A percentile compares a stretch with the other conserved stretches of the same genome.
Evolutionary conservation across 805 yeast species (phyloP).

Genomic region (Cyberlindnera sargentensis): DNA sequence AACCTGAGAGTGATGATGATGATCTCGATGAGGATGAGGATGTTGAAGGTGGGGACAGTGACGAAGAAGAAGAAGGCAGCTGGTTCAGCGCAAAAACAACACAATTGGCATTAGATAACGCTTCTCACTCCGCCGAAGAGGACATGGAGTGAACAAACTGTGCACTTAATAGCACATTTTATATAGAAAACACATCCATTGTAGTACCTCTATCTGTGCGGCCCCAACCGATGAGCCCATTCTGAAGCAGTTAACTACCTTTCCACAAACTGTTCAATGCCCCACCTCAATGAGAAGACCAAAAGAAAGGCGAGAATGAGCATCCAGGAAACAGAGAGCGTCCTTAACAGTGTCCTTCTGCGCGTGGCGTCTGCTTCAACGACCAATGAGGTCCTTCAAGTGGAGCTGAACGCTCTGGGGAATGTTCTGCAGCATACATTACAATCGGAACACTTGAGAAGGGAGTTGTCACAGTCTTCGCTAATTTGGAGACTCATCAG

Average conservation of each 20-base stretch:
- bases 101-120: conserved; percentile 2
- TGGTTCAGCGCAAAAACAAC: conserved; percentile 20
- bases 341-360: conserved; percentile 2
- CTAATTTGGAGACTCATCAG: conserved; percentile 24
- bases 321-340: background rate
- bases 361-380: background rate
- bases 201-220: too few species aligned
- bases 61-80: conserved; percentile 19
- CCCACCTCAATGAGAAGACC: too few species aligned
- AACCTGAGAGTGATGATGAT: conserved; percentile 8
- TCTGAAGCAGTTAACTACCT: too few species aligned
- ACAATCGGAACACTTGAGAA: conserved; percentile 22
- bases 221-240: too few species aligned
- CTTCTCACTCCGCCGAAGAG: conserved; percentile 7
- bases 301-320: background rate
- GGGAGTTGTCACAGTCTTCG: conserved; percentile 19
- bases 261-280: too few species aligned
- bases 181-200: background rate
- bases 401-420: conserved; percentile 3
- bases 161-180: background rate
- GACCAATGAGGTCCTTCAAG: background rate
- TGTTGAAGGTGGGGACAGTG: conserved; percentile 14
- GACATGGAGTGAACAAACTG: conserved; percentile 5
- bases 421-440: conserved; percentile 5
- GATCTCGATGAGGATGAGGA: conserved; percentile 12